These are phyloP conservation scores for Neoboletus brunneissimus DNA, from an alignment of 768 basidiomycete species.

Conservation along the genomic window DNA sequence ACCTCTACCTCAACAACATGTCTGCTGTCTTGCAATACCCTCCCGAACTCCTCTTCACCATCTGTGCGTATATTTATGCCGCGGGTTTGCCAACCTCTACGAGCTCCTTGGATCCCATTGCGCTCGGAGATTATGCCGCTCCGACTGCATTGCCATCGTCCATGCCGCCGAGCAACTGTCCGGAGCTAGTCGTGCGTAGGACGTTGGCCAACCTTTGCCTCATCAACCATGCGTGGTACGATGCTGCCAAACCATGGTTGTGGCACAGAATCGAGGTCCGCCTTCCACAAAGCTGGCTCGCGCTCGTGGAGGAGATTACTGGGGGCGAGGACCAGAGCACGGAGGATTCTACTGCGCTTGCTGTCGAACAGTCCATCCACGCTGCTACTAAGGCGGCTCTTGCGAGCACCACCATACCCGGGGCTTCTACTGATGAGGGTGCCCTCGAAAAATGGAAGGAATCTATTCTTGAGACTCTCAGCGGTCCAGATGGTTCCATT, in stretches of 20 bases:
- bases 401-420: conserved; percentile 40
- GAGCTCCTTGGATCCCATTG: conserved; percentile 70
- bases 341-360: conserved; percentile 54
- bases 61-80: conserved; percentile 71
- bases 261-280: conserved; percentile 84
- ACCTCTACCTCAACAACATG: conserved; percentile 6
- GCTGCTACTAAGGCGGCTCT: conserved; percentile 64
- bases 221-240: conserved; percentile 74
- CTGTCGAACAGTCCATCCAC: conserved; percentile 66
- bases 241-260: conserved; percentile 84
- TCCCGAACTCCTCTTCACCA: conserved; percentile 65
- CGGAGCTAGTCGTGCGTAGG: conserved; percentile 60
- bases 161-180: conserved; percentile 66
- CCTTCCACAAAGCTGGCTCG: conserved; percentile 80
- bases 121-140: conserved; percentile 38
- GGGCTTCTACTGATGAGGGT: conserved; percentile 38
- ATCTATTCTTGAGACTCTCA: conserved; percentile 55
- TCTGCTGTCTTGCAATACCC: conserved; percentile 50
- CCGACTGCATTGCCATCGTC: conserved; percentile 73
- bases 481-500: conserved; percentile 66
- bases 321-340: conserved; percentile 56
- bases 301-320: conserved; percentile 74
- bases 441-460: conserved; percentile 53
- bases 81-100: conserved; percentile 52
- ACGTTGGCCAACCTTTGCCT: conserved; percentile 72